Evolutionary conservation across 306 rosid genomes (phyloP).

Genomic region (Vigna nakashimae): DNA sequence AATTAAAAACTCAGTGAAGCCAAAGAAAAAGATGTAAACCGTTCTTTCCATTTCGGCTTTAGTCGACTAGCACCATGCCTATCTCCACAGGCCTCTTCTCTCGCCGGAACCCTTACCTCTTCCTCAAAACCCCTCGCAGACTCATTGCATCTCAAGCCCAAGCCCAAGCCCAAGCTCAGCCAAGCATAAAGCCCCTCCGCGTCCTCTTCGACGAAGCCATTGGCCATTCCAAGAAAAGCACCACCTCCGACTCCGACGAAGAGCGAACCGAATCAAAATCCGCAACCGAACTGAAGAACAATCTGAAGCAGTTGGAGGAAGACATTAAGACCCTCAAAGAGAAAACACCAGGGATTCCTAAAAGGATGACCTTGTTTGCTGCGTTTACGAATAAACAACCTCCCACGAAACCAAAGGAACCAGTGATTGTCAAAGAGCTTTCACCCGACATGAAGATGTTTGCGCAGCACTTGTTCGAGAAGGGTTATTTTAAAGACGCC

Average conservation of each 20-base stretch:
- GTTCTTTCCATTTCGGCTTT: background rate
- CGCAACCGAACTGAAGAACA: constrained; percentile 44
- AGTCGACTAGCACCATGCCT: constrained; percentile 41
- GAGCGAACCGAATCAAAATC: background rate
- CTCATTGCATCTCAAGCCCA: constrained; percentile 32
- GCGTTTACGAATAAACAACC: constrained; percentile 44
- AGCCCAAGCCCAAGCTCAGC: background rate
- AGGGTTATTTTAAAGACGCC: constrained; percentile 72
- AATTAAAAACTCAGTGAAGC: too few relatives aligned
- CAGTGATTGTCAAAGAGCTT: constrained; percentile 48
- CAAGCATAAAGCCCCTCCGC: constrained; percentile 45
- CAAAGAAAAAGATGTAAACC: too few relatives aligned
- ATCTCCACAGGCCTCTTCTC: constrained; percentile 42
- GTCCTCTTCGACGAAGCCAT: constrained; percentile 57
- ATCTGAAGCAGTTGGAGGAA: constrained; percentile 43
- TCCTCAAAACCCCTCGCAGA: constrained; percentile 40
- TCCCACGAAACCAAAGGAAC: too few relatives aligned
- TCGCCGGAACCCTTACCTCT: constrained; percentile 38
- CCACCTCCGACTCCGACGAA: background rate
- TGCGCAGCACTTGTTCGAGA: constrained; percentile 53
- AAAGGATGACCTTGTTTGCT: constrained; percentile 40
- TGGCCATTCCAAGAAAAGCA: constrained; percentile 34
- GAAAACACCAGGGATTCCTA: background rate
- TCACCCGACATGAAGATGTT: constrained; percentile 65
- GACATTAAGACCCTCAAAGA: constrained; percentile 44